phyloP scores from a whole-genome alignment of 2,329 filamentous ascomycete species.

The Monosporascus cannonballus region DNA sequence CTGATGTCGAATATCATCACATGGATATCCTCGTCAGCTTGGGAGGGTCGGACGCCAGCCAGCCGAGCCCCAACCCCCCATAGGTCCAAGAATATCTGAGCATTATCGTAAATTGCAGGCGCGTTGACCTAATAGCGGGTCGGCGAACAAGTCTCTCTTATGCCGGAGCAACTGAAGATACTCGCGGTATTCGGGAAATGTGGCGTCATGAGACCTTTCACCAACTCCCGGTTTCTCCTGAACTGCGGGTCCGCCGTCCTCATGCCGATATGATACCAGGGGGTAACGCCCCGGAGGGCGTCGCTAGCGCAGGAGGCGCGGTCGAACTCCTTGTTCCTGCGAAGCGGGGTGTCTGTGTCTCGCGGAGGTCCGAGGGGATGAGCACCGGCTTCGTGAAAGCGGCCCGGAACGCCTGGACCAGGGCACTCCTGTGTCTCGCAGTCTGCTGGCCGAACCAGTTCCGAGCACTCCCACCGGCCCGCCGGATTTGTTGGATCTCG shows the following conservation, averaged over 20 bases:
- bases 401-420: constrained; percentile 28
- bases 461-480: constrained; percentile 3
- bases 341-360: constrained; percentile 26
- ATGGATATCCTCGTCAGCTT: constrained; percentile 25
- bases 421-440: constrained; percentile 13
- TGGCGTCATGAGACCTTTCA: constrained; percentile 31
- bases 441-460: constrained; percentile 10
- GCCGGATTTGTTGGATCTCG: constrained; percentile 7
- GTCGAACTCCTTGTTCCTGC: constrained; percentile 28
- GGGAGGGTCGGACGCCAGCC: constrained; percentile 24
- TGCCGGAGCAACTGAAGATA: background rate
- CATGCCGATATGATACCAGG: constrained; percentile 29
- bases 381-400: constrained; percentile 27
- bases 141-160: background rate
- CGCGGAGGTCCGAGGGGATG: constrained; percentile 27
- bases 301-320: constrained; percentile 16
- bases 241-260: constrained; percentile 24
- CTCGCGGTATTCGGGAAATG: constrained; percentile 24
- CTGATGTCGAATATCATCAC: constrained; percentile 29
- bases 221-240: constrained; percentile 26
- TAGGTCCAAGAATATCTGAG: constrained; percentile 23
- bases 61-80: constrained; percentile 27
- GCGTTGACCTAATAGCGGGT: constrained; percentile 22
- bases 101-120: constrained; percentile 28
- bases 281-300: constrained; percentile 13